Evolutionary conservation across 495 filamentous ascomycete species (phyloP).

Genomic region (Lasiosphaeria ovina): DNA sequence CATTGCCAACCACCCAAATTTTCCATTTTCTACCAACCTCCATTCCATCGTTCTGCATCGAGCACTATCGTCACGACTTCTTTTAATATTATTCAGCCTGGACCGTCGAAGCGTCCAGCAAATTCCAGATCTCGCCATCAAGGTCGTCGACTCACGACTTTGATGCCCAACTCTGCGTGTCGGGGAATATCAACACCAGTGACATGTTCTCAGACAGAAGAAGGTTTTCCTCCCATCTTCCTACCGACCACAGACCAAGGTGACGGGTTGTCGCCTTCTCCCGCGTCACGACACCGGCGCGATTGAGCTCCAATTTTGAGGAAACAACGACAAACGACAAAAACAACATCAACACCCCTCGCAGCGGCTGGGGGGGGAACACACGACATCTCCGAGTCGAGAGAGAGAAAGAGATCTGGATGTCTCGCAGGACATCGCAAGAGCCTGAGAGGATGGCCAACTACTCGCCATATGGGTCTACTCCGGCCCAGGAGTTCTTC

Average conservation of each 20-base stretch:
- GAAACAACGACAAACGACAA: conserved; percentile 22
- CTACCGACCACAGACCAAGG: conserved; percentile 56
- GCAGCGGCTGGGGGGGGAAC: conserved; percentile 22
- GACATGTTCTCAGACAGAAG: conserved; percentile 53
- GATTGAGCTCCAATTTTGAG: conserved; percentile 25
- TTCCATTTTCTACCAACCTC: conserved; percentile 1
- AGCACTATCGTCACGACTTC: conserved; percentile 23
- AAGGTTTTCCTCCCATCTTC: conserved; percentile 49
- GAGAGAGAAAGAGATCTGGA: conserved; percentile 22
- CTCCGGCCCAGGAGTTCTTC: conserved; percentile 39
- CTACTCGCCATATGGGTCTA: conserved; percentile 48
- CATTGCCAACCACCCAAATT: conserved; percentile 7
- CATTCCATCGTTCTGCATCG: conserved; percentile 13
- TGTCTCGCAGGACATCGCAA: conserved; percentile 35
- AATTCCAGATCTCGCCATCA: conserved; percentile 29
- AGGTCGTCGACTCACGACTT: conserved; percentile 28
- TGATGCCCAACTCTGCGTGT: conserved; percentile 31
- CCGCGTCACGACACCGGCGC: conserved; percentile 50
- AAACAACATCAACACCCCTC: conserved; percentile 18
- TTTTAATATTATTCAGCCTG: conserved; percentile 27
- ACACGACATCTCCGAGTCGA: conserved; percentile 11
- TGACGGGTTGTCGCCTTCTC: conserved; percentile 49
- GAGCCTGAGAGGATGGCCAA: conserved; percentile 41
- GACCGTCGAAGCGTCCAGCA: conserved; percentile 31
- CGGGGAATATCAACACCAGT: conserved; percentile 38